Conservation (phyloP, 768 basidiomycete species). For the Coprinopsis cinerea region DNA sequence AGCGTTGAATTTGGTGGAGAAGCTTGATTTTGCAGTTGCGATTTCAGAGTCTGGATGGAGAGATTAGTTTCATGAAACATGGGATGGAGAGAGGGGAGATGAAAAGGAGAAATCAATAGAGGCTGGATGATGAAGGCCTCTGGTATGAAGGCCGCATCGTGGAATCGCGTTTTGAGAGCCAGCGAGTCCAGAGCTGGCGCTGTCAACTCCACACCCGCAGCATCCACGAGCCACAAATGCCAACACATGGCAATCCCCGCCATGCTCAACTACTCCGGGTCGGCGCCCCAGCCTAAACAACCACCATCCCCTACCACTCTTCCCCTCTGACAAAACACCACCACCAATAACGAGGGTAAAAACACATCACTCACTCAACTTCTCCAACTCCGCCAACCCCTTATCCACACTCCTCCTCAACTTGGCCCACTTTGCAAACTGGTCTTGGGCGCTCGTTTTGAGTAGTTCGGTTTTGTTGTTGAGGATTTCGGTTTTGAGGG, state of each 20-base stretch:
- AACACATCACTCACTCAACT: conserved; percentile 64
- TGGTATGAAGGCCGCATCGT: no score
- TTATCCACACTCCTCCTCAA: conserved; percentile 88
- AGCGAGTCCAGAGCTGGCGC: no score
- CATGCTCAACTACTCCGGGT: neutral
- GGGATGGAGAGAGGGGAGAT: no score
- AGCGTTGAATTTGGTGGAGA: conserved; percentile 66
- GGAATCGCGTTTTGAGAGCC: no score
- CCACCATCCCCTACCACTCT: neutral
- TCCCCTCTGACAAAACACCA: neutral
- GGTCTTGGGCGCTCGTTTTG: conserved; percentile 91
- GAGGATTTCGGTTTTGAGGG: conserved; percentile 77
- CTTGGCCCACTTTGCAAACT: conserved; percentile 99
- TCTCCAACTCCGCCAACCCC: conserved; percentile 84
- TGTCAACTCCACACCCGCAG: no score
- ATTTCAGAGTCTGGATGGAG: conserved; percentile 56
- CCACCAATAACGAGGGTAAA: neutral
- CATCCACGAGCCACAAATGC: no score
- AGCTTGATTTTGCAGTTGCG: conserved; percentile 50
- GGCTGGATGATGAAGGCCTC: no score
- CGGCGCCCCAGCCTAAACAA: no score
- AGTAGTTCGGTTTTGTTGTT: conserved; percentile 77
- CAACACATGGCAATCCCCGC: no score
- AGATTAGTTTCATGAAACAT: neutral
- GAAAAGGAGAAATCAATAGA: no score